Evolutionary conservation across 495 filamentous ascomycete genomes (phyloP), one percentile per base, ranked within the genome.

Genomic region (Talaromyces proteolyticus): DNA sequence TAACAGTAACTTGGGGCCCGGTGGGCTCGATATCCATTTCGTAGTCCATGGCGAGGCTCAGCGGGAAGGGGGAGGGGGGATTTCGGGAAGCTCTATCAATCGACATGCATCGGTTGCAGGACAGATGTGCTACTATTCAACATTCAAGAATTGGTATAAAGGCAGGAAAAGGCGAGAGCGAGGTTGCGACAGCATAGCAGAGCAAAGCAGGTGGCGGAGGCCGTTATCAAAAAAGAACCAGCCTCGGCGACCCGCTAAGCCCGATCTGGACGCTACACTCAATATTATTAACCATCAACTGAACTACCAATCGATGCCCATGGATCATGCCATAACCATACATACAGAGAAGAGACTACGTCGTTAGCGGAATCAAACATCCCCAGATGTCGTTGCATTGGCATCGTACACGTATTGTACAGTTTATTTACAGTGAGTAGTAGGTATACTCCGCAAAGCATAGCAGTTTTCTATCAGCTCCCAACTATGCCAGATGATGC

Each of bases 1-100:
- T 82, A 47, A 88, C 85, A 57, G 85, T 87, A 48, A 88, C 79
- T 53, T 79, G 76, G 19, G 84, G 82, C 52, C 84, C 84, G 23
- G 74, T 63, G 62, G 81, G 72, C 72, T 87, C 84, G 55, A 77
- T 75, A 51, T 78, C 75, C 76, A 87, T 81, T 58, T 86, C 83
- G 64, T 85, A 88, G 50, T 87, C 82, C 84, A 87, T 85, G 50
- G 52, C 57, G 53, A 36, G 29, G n/a, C n/a, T n/a, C n/a, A n/a
- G n/a, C n/a, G n/a, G n/a, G n/a, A n/a, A n/a, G n/a, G n/a, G n/a
- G n/a, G n/a, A n/a, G n/a, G n/a, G n/a, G n/a, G n/a, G n/a, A n/a
- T n/a, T n/a, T n/a, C n/a, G n/a, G n/a, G n/a, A n/a, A n/a, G n/a
- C n/a, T n/a, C n/a, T n/a, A n/a, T n/a, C n/a, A n/a, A n/a, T n/a